These are phyloP conservation scores for Glarea lozoyensis DNA, from an alignment of 495 filamentous ascomycete species.

Conservation along the genomic window DNA sequence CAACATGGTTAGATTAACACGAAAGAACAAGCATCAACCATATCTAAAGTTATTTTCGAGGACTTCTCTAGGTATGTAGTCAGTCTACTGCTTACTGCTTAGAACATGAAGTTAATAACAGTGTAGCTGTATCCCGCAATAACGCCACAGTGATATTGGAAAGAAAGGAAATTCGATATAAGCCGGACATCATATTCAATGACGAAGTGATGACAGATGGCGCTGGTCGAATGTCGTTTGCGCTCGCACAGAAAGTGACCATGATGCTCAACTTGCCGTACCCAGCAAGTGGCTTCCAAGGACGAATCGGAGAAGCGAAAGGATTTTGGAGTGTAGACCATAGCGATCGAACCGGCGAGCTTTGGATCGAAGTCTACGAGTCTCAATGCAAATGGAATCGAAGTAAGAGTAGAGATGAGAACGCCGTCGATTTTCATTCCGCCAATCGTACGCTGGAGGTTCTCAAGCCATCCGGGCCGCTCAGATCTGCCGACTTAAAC, in stretches of 20 bases:
- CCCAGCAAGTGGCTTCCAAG: constrained; percentile 72
- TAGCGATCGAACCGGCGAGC: constrained; percentile 21
- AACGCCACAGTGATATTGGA: constrained; percentile 37
- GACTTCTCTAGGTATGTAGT: constrained; percentile 21
- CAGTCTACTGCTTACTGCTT: constrained; percentile 24
- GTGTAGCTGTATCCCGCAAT: constrained; percentile 33
- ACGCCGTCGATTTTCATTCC: constrained; percentile 24
- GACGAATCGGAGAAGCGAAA: constrained; percentile 74
- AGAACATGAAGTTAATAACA: neutral
- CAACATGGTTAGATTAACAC: constrained; percentile 39
- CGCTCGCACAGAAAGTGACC: constrained; percentile 50
- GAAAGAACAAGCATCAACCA: constrained; percentile 31
- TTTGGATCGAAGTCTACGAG: constrained; percentile 69
- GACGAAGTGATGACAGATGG: constrained; percentile 71
- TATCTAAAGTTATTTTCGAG: constrained; percentile 47
- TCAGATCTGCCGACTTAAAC: constrained; percentile 60
- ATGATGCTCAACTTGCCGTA: constrained; percentile 47
- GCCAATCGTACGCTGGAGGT: constrained; percentile 64
- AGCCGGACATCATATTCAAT: constrained; percentile 21
- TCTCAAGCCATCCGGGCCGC: constrained; percentile 48
- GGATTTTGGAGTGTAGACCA: constrained; percentile 74
- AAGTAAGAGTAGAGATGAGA: constrained; percentile 25
- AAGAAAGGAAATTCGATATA: constrained; percentile 30
- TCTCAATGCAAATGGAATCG: constrained; percentile 76
- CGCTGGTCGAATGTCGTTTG: constrained; percentile 60